Evolutionary conservation across 139 green algal species (phyloP), one percentile per base, ranked within the genome.

Genomic region (Raphidocelis subcapitata): DNA sequence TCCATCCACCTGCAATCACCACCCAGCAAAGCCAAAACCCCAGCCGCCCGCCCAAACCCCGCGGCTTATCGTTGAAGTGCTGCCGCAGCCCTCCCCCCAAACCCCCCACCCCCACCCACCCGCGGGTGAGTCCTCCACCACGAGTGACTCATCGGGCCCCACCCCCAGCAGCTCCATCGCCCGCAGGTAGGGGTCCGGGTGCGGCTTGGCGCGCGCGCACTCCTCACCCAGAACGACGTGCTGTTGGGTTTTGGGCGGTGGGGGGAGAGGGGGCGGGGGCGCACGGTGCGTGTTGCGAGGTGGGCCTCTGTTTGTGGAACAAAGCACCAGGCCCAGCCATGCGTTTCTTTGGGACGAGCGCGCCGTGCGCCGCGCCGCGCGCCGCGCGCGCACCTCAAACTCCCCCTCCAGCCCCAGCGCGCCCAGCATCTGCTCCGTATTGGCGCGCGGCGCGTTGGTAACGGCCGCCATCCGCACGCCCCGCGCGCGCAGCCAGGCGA

Each of bases 381-480:
- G n/a, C n/a, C n/a, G n/a, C 3, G 18, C 29, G 15, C 69, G 0
- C 35, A 77, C 79, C 70, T 92, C 79, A 57, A 96, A 94, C 55
- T 84, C 86, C 1, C 52, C 67, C 18, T 81, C 65, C 18, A 97
- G 80, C 8, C 83, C 68, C 21, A 97, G 67, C 0, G 67, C 80
- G 3, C 28, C 31, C 44, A 97, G 69, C 89, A 97, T 97, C 57
- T 91, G 72, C 73, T 88, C 76, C 20, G 87, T 85, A 56, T 97
- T 97, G 21, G 72, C 85, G 24, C 68, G 54, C 3, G 89, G 90
- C 1, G 91, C 91, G 64, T 96, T 96, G 23, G 91, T 96, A 1
- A 96, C 91, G 15, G 90, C 91, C 10, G 71, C 85, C 31, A 71
- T 84, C 15, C 67, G 73, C 44, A 96, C 47, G 20, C 80, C 74